Conservation (phyloP, 2,329 filamentous ascomycete genomes). For the Fusarium chuoi region DNA sequence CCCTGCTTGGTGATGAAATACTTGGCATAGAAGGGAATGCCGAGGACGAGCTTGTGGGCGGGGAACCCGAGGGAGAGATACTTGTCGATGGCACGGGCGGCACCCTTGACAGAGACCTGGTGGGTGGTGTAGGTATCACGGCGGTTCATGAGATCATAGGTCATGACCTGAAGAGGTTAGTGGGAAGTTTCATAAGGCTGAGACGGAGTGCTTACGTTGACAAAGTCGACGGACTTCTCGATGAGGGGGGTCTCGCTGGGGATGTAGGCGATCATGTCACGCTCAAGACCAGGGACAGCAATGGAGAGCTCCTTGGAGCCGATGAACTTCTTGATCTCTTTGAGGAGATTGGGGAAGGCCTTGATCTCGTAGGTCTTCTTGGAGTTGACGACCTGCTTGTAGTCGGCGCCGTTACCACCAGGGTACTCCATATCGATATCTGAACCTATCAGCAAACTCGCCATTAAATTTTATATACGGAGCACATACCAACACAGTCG, state of each 20-base stretch:
- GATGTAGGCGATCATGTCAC: slow-evolving; percentile 77
- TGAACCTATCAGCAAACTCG: neutral
- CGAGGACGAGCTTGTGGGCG: slow-evolving; percentile 68
- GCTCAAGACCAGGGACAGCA: slow-evolving; percentile 70
- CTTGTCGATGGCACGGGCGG: slow-evolving; percentile 64
- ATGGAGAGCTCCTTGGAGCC: slow-evolving; percentile 72
- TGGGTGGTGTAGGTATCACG: slow-evolving; percentile 73
- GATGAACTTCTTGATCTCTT: slow-evolving; percentile 66
- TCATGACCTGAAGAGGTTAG: slow-evolving; percentile 63
- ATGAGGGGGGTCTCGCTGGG: slow-evolving; percentile 66
- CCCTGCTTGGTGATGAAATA: slow-evolving; percentile 68
- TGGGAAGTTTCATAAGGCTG: fast-evolving
- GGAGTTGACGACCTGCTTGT: slow-evolving; percentile 69
- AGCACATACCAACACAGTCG: slow-evolving; percentile 66
- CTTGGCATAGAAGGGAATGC: slow-evolving; percentile 76
- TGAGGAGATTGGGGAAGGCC: slow-evolving; percentile 69
- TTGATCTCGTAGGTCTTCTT: slow-evolving; percentile 68
- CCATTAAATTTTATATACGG: no score
- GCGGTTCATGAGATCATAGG: slow-evolving; percentile 79
- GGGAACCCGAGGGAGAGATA: slow-evolving; percentile 69
- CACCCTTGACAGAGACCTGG: slow-evolving; percentile 68
- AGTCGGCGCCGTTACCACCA: slow-evolving; percentile 75
- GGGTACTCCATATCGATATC: slow-evolving; percentile 76
- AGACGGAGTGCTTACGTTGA: slow-evolving; percentile 58
- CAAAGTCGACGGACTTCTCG: slow-evolving; percentile 69